A percentile compares a stretch with the other conserved stretches of the same genome.
Conservation (phyloP, 352 stramenopile species). For the Phytophthora uliginosa region DNA sequence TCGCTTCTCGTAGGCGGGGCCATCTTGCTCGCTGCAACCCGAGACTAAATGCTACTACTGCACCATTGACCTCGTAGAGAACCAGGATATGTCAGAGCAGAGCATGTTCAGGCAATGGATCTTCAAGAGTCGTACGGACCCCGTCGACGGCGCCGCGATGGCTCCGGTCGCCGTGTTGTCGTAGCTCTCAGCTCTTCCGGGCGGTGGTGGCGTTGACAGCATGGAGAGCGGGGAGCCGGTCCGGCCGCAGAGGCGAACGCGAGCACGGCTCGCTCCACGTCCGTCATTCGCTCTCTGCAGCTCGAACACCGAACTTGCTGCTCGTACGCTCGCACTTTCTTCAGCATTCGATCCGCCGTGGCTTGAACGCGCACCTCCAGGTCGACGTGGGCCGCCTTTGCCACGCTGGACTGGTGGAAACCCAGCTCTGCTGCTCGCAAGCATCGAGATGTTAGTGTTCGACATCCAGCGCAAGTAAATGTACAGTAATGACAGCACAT, state of each 20-base stretch:
- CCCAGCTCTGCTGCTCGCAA: conserved; percentile 29
- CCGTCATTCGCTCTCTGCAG: conserved; percentile 22
- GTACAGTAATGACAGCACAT: neutral
- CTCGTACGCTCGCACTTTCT: conserved; percentile 14
- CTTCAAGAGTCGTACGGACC: neutral
- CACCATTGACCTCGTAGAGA: too few relatives aligned
- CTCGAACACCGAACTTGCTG: conserved; percentile 18
- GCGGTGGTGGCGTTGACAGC: conserved; percentile 22
- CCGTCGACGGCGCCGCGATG: neutral
- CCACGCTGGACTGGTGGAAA: conserved; percentile 22
- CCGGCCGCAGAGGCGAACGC: conserved; percentile 13
- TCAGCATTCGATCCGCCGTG: conserved; percentile 20
- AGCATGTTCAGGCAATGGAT: neutral
- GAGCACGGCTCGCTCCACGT: conserved; percentile 18
- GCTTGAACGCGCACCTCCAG: conserved; percentile 13
- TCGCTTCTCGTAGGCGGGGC: too few relatives aligned
- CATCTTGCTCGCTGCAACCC: too few relatives aligned
- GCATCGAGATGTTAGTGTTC: conserved; percentile 22
- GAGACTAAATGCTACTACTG: too few relatives aligned
- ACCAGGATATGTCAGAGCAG: too few relatives aligned
- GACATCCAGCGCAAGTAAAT: neutral
- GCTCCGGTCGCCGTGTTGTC: neutral
- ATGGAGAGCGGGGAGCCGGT: neutral
- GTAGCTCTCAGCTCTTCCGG: neutral
- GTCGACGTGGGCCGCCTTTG: conserved; percentile 14